A percentile compares a stretch with the other conserved stretches of the same genome.
Evolutionary conservation across 73 alveolate species (phyloP).

Genomic region (Paramecium biaurelia): DNA sequence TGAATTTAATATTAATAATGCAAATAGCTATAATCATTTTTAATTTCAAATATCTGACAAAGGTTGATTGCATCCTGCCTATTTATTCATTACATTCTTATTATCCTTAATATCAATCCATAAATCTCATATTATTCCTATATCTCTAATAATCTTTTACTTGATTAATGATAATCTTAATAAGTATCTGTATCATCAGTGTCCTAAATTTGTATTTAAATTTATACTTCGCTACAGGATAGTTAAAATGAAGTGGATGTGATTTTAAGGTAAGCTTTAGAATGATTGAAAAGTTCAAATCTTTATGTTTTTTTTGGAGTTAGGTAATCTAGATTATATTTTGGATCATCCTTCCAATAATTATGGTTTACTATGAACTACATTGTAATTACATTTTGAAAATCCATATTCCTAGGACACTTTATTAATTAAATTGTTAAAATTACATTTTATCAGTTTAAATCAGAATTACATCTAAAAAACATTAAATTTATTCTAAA

Average conservation of each 20-base stretch:
- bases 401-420: neutral
- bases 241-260: constrained; percentile 64
- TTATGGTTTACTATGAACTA: neutral
- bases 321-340: constrained; percentile 5
- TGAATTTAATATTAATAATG: neutral
- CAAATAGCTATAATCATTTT: neutral
- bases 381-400: neutral
- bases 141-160: constrained; percentile 31
- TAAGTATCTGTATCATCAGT: constrained; percentile 62
- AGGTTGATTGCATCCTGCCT: constrained; percentile 62
- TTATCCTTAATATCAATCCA: constrained; percentile 61
- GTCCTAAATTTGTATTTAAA: neutral
- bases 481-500: too few species aligned
- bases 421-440: neutral
- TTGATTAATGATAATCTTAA: constrained; percentile 43
- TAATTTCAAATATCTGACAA: constrained; percentile 50
- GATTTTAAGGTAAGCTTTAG: constrained; percentile 51
- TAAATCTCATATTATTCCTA: constrained; percentile 51
- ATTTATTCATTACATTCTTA: constrained; percentile 45
- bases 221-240: constrained; percentile 50
- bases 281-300: constrained; percentile 16
- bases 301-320: constrained; percentile 21
- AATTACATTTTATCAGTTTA: neutral
- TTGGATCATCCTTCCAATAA: constrained; percentile 21
- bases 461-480: too few species aligned